Evolutionary conservation across 805 yeast species (phyloP), one percentile per base, ranked within the genome.

Genomic region (Cyberlindnera galapagoensis): DNA sequence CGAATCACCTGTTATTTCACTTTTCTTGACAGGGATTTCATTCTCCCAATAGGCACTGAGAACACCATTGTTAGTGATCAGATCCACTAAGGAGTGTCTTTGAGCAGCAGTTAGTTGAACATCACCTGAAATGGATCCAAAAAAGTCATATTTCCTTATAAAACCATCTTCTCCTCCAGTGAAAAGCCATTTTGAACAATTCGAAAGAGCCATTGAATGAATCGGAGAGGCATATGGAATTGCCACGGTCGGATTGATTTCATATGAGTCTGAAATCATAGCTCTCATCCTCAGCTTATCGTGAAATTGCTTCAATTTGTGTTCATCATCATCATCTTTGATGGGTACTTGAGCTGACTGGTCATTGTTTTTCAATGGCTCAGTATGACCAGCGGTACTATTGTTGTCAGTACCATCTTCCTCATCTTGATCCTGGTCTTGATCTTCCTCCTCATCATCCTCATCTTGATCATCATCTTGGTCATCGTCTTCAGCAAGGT

Each of bases 81-180:
- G 73, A 53, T 92, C 98, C 16, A 86, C 86, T 30, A 87, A 65
- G 30, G 84, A 81, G 56, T 92, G 97, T 49, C 75, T 76, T 55
- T 92, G 98, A 3, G 95, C 86, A 39, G 87, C 83, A 0, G 97
- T 90, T 32, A 92, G 63, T 5, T 92, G 90, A 6, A 80, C 65
- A 44, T 81, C 82, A 12, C 97, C 97, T 48, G 83, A 88, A 16
- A 92, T 71, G 1, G 96, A 81, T 21, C 80, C 80, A 24, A 78
- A 69, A 41, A 92, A 80, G 57, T 92, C 95, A 59, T 80, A 92
- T 52, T 83, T 87, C 29, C 98, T 65, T 21, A 92, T 82, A 47
- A 77, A 84, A 5, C 98, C 98, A 56, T 92, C 98, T 43, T 82
- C 90, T 8, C 97, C 97, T 14, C 98, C 98, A 1, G 95, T 80